phyloP scores from a whole-genome alignment of 2,329 filamentous ascomycete genomes.

The Lanzia echinophila region DNA sequence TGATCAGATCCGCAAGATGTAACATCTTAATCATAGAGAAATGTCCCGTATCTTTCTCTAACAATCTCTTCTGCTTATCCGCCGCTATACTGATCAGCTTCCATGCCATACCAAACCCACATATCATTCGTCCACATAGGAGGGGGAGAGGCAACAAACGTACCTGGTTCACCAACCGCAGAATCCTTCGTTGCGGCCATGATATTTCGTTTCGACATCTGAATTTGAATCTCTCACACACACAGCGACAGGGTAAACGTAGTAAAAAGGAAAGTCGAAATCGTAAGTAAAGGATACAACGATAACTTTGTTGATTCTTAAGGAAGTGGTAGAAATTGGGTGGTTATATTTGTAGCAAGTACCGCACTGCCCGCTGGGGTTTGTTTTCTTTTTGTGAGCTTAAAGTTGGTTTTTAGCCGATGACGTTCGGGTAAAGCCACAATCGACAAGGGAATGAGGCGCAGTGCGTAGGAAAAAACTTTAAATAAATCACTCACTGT shows the following conservation, averaged over 20 bases:
- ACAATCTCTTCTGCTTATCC: conserved; percentile 71
- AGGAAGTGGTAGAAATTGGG: neutral
- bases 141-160: conserved; percentile 18
- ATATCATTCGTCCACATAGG: neutral
- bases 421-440: conserved; percentile 6
- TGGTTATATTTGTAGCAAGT: neutral
- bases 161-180: conserved; percentile 42
- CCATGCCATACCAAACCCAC: neutral
- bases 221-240: neutral
- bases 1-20: conserved; percentile 78
- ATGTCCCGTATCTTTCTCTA: conserved; percentile 64
- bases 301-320: too few relatives aligned
- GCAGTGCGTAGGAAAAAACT: neutral
- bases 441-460: conserved; percentile 2
- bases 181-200: conserved; percentile 42
- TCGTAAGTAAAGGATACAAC: neutral
- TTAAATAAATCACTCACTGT: neutral
- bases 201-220: conserved; percentile 59
- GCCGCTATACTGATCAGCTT: conserved; percentile 40
- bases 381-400: conserved; percentile 9
- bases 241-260: neutral
- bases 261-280: neutral
- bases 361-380: neutral
- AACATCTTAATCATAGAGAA: conserved; percentile 64
- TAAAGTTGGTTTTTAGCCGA: conserved; percentile 2